Evolutionary conservation across 257 asterid genomes (phyloP), one percentile per base, ranked within the genome.

Genomic region (Leptodermis oblonga): DNA sequence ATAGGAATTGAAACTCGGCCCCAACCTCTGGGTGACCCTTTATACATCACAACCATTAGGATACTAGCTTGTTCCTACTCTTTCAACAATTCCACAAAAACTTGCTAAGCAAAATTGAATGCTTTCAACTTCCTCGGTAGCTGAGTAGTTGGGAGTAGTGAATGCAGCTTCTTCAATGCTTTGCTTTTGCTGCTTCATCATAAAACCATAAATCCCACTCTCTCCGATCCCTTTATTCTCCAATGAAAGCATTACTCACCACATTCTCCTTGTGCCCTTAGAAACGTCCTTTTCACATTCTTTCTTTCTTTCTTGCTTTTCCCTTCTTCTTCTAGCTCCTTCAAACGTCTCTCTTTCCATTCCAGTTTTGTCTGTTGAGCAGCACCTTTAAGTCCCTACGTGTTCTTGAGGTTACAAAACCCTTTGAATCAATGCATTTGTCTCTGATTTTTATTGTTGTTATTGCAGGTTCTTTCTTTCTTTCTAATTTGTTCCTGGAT

Each of bases 81-180:
- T n/a, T n/a, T n/a, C n/a, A n/a, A n/a, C n/a, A n/a, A n/a, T n/a
- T n/a, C n/a, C n/a, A n/a, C n/a, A n/a, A n/a, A n/a, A n/a, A n/a
- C n/a, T n/a, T n/a, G n/a, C n/a, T n/a, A n/a, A n/a, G n/a, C n/a
- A n/a, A n/a, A 68, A 65, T 17, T 68, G 28, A 73, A 53, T 65
- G 60, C 28, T 75, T 74, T n/a, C 83, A 74, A 67, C 83, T 71
- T 67, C 79, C 74, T 74, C 70, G 37, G 64, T 72, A 25, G 80
- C 41, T 67, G 61, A 69, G 74, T 65, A 61, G 80, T 70, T 74
- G 83, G 41, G n/a, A 70, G 66, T 69, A 79, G 74, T 79, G 31
- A 78, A 31, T 78, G 77, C 80, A 17, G 67, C 74, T 58, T 62
- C 66, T 69, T 77, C 65, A 73, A 68, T 68, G 72, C 81, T n/a